phyloP scores from a whole-genome alignment of 116 monocot species.

The Thalassia testudinum region DNA sequence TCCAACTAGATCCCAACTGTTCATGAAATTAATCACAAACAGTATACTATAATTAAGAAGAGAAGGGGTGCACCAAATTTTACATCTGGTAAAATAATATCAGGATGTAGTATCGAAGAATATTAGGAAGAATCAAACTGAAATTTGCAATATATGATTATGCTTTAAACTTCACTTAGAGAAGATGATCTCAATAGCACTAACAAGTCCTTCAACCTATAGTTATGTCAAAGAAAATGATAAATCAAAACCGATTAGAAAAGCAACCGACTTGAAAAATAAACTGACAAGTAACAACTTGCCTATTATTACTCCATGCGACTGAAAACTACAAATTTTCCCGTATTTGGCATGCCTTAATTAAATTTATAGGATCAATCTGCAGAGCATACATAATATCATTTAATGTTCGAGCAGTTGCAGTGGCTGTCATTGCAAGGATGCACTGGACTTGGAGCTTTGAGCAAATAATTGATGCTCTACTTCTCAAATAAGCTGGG shows the following conservation, averaged over 20 bases:
- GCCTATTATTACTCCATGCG: too few species aligned
- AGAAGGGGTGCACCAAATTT: too few species aligned
- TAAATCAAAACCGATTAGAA: too few species aligned
- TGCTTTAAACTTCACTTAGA: too few species aligned
- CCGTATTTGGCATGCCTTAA: constrained; percentile 41
- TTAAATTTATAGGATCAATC: constrained; percentile 37
- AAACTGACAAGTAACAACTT: too few species aligned
- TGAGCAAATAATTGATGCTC: constrained; percentile 34
- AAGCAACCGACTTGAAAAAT: too few species aligned
- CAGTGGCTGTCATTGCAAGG: constrained; percentile 91
- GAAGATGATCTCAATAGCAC: too few species aligned
- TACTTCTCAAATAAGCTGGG: constrained; percentile 69
- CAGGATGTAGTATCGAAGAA: too few species aligned
- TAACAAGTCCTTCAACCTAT: too few species aligned
- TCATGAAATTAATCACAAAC: neutral
- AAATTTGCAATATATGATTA: too few species aligned
- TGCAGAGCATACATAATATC: constrained; percentile 55
- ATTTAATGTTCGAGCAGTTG: constrained; percentile 49
- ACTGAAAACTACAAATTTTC: constrained; percentile 16
- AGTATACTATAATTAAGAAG: neutral
- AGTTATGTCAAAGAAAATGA: too few species aligned
- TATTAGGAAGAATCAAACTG: neutral
- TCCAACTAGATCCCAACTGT: neutral
- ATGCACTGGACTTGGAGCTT: constrained; percentile 46
- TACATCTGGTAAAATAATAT: too few species aligned